Evolutionary conservation across 495 filamentous ascomycete species (phyloP).

Genomic region (Eremomyces bilateralis): DNA sequence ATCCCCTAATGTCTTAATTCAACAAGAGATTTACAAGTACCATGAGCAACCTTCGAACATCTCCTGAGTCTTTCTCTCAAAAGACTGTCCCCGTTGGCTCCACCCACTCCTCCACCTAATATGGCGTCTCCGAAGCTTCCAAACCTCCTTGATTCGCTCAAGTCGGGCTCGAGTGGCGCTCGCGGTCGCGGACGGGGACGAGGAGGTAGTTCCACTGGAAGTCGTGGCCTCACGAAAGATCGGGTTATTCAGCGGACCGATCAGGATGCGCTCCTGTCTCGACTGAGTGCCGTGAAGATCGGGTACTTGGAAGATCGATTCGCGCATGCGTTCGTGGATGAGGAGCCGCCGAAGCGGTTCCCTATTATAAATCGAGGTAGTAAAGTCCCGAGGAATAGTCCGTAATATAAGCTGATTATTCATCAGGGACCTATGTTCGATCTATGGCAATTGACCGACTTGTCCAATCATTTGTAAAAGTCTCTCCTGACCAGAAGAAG

Average conservation of each 20-base stretch:
- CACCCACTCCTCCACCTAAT: too few relatives aligned
- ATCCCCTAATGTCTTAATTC: too few relatives aligned
- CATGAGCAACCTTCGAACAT: neutral
- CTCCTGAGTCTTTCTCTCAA: too few relatives aligned
- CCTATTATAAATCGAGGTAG: conserved; percentile 88
- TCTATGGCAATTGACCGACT: conserved; percentile 71
- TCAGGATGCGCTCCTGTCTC: conserved; percentile 70
- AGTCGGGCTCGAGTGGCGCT: conserved; percentile 4
- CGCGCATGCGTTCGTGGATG: conserved; percentile 39
- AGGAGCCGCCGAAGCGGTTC: conserved; percentile 31
- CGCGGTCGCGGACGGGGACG: conserved; percentile 2
- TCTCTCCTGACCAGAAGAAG: conserved; percentile 21
- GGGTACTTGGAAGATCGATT: conserved; percentile 74
- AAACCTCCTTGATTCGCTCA: too few relatives aligned
- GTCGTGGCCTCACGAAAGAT: conserved; percentile 19
- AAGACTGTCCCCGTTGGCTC: too few relatives aligned
- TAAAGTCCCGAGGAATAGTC: conserved; percentile 1
- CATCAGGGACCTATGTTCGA: conserved; percentile 87
- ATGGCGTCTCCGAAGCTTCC: too few relatives aligned
- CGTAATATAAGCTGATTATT: neutral
- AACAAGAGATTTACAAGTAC: too few relatives aligned
- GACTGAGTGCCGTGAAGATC: conserved; percentile 69
- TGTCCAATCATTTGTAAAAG: conserved; percentile 43
- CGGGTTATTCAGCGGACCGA: conserved; percentile 69
- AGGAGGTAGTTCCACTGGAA: neutral